Evolutionary conservation across 495 filamentous ascomycete species (phyloP), one percentile per base, ranked within the genome.

Genomic region (Glonium stellatum): DNA sequence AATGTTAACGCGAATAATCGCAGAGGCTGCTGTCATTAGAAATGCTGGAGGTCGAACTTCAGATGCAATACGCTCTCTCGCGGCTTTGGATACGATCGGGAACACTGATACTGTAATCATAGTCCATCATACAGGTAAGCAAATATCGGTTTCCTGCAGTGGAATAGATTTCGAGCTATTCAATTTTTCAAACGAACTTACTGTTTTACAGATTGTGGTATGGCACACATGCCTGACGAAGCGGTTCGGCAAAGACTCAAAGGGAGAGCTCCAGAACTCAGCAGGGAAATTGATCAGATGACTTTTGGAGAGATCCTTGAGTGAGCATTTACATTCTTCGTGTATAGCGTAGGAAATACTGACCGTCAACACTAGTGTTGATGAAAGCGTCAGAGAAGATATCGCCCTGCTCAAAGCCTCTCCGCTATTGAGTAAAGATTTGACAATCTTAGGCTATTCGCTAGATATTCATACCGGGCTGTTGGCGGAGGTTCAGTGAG

Each of bases 1-100:
- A n/a, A n/a, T n/a, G n/a, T n/a, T n/a, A n/a, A n/a, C n/a, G n/a
- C n/a, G n/a, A n/a, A n/a, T n/a, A n/a, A n/a, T n/a, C n/a, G n/a
- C n/a, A n/a, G 47, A 23, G 12, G 48, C 69, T 25, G 65, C 65
- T 0, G 70, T 74, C 39, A 54, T 74, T 25, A 64, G 67, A 19
- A 71, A 70, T 42, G 64, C 69, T 11, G 72, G 72, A 4, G 72
- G 72, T 1, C 58, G 72, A 23, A 65, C 65, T 19, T 50, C 58
- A 9, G 67, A 69, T 25, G 69, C 69, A 1, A 60, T 74, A 36
- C 49, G 69, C 42, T 56, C 64, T 39, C 18, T 71, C 27, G 54
- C 69, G 15, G 54, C 62, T 34, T 59, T 72, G 36, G 65, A 72
- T 15, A 63, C 71, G 12, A 58, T 69, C 12, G 65, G 56, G 8